Base-by-base conservation (phyloP, 2,329 filamentous ascomycete genomes). In the Penicillium freii region DNA sequence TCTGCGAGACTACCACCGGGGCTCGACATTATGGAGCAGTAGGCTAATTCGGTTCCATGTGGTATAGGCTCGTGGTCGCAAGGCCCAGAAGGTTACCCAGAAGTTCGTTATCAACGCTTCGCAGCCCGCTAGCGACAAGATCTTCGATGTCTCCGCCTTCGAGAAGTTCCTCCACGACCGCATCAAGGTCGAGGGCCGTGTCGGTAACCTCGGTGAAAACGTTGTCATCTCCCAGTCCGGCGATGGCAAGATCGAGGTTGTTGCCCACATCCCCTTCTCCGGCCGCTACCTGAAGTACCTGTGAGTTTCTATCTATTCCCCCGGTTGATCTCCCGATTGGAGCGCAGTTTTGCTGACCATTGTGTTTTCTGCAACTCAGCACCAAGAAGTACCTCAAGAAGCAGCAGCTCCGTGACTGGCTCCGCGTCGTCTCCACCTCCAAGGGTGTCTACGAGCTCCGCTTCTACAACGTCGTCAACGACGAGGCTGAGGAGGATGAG, bases 301-400 rank as follows among this genome's bases (percentile, higher is more conserved):
- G 91, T 96, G 84, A 69, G 91, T 84, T 57, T 84, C 57, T 45
- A 33, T 19, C 15, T 10, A 6, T n/a, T 8, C 21, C 13, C 13
- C 17, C 11, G 21, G n/a, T n/a, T n/a, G n/a, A n/a, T n/a, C n/a
- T n/a, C n/a, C n/a, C n/a, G n/a, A n/a, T n/a, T n/a, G n/a, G 23
- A 21, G 3, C 13, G 27, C 13, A 25, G 31, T 9, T 27, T 13
- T 31, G 27, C 58, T 66, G 54, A 61, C 61, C 38, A 34, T 29
- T 36, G 21, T 9, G 23, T 19, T 27, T 38, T 47, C 34, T 44
- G 5, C 39, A 49, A 47, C 51, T 54, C 69, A 96, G 91, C 79
- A 99, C 94, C 80, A 99, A 99, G 91, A 99, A 99, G 87, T 99
- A 96, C 89, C 89, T 99, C 82, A 99, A 99, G 92, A 99, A 99